Base-by-base conservation (phyloP, 257 asterid genomes). In the Nicotiana tomentosiformis region DNA sequence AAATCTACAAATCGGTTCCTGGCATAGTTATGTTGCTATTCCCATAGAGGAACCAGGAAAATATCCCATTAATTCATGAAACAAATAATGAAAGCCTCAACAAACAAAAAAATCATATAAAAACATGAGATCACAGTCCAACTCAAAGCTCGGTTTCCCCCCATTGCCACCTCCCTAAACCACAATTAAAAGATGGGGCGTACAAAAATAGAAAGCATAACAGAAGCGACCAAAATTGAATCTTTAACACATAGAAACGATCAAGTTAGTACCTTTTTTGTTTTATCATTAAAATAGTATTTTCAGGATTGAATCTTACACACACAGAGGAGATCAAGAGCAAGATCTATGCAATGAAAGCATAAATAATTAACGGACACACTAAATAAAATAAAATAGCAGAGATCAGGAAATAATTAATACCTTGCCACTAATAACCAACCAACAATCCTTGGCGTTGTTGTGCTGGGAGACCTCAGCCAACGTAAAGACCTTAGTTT, bases 401-500 rank as follows among this genome's bases (percentile, higher is more conserved):
- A 20, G 43, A 18, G 15, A 81, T 77, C 58, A 26, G 26, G 82
- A 5, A 60, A 46, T 55, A 7, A 78, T 74, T 55, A 5, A 76
- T 68, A 93, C 97, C 98, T 92, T 92, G 87, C 98, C 98, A 37
- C 37, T 81, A 77, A 93, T 93, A 69, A 91, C 7, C 80, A 95
- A 90, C 99, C 97, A 95, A 77, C 97, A 93, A 79, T 95, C 99
- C 89, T 91, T 92, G 81, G 84, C 66, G 86, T 87, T 86, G 91
- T 87, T 92, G 93, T 95, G 99, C 88, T 90, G 86, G 39, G 97
- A 88, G 77, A 93, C 90, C 91, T 95, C 93, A 15, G 93, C 91
- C 88, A 95, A 84, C 77, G 90, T 90, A 77, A 65, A 91, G 39
- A 90, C 87, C 80, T 89, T 92, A 58, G 66, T 77, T 39, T 83